Percentiles rank a stretch among this genome's conserved stretches.
phyloP scores from a whole-genome alignment of 1,139 yeast species.

The Yamadazyma blattariae region DNA sequence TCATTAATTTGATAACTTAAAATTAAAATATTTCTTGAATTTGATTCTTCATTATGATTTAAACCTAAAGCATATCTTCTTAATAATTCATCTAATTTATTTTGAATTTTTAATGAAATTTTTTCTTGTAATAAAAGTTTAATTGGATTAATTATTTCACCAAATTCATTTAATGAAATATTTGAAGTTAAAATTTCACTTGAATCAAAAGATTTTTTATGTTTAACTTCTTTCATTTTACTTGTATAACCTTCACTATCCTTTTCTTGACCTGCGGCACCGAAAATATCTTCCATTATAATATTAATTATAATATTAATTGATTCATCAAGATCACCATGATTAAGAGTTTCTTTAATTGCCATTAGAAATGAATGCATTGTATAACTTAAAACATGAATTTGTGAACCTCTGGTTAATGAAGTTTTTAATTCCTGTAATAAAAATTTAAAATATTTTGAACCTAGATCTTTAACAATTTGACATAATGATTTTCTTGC shows the following conservation, averaged over 20 bases:
- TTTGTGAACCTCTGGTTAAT: constrained; percentile 84
- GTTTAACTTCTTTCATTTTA: constrained; percentile 87
- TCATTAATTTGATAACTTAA: constrained; percentile 73
- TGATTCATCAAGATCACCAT: constrained; percentile 77
- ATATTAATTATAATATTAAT: constrained; percentile 61
- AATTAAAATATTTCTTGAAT: constrained; percentile 57
- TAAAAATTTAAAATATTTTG: constrained; percentile 70
- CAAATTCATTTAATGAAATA: constrained; percentile 59
- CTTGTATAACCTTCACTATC: constrained; percentile 90
- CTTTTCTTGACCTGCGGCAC: constrained; percentile 90
- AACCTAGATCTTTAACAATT: constrained; percentile 64
- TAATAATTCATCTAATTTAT: constrained; percentile 75
- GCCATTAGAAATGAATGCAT: constrained; percentile 68
- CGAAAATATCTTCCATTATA: constrained; percentile 91
- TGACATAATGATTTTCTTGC: constrained; percentile 74
- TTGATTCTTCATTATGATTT: constrained; percentile 63
- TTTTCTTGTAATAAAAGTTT: constrained; percentile 64
- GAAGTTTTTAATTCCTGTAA: constrained; percentile 77
- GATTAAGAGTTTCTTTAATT: constrained; percentile 44
- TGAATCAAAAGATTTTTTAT: constrained; percentile 84
- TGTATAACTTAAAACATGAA: constrained; percentile 89
- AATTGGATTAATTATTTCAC: constrained; percentile 66
- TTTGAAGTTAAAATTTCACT: constrained; percentile 74
- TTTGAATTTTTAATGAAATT: constrained; percentile 65
- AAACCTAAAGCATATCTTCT: constrained; percentile 77